Conservation (phyloP, 345 rosid genomes). For the Rubroshorea leprosula region DNA sequence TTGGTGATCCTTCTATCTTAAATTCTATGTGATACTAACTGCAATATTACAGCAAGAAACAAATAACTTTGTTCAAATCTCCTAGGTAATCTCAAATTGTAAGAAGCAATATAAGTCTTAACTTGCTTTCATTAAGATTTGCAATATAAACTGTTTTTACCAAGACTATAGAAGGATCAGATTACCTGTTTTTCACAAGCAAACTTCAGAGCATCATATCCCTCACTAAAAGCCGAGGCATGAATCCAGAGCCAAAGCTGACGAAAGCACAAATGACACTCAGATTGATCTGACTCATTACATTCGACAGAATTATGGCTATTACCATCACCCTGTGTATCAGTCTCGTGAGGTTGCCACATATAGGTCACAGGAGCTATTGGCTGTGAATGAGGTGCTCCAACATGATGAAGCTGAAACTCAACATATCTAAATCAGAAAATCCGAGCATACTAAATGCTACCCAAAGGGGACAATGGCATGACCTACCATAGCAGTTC, state of each 20-base stretch:
- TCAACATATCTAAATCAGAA: conserved; percentile 4
- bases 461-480: neutral
- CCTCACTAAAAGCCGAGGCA: conserved; percentile 76
- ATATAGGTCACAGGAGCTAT: conserved; percentile 71
- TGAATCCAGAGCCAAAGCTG: conserved; percentile 86
- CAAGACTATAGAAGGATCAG: neutral
- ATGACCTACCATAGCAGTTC: conserved; percentile 57
- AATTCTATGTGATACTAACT: neutral
- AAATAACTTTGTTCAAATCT: no score
- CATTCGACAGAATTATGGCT: conserved; percentile 14
- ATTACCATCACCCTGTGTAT: conserved; percentile 20
- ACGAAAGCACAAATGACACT: conserved; percentile 21
- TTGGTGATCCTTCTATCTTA: neutral
- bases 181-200: conserved; percentile 68
- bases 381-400: conserved; percentile 39
- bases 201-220: conserved; percentile 52
- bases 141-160: neutral
- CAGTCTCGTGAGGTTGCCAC: conserved; percentile 51
- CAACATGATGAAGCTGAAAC: conserved; percentile 68
- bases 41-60: neutral
- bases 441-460: neutral
- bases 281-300: conserved; percentile 16
- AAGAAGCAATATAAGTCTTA: no score
- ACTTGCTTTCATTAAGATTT: neutral
- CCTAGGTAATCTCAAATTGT: no score